Evolutionary conservation across 176 grass and related monocot genomes (phyloP).

Genomic region (Poa annua): DNA sequence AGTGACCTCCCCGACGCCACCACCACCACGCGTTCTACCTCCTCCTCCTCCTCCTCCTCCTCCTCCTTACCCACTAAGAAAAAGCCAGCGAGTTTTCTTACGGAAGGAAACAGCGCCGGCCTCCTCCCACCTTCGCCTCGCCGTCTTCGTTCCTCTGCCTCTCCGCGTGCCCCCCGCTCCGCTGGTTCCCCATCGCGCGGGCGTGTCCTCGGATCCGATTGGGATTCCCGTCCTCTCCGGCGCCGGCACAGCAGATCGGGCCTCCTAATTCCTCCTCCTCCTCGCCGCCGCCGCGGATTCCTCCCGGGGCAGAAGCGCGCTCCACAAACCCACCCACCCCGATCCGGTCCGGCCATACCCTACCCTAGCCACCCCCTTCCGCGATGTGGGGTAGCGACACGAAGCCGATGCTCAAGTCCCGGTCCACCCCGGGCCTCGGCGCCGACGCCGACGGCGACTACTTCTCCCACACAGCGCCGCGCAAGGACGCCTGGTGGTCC

Average conservation of each 20-base stretch:
- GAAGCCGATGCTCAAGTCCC: slow-evolving; percentile 43
- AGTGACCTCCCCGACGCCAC: neutral
- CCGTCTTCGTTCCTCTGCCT: neutral
- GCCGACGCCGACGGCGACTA: slow-evolving; percentile 31
- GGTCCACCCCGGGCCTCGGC: neutral
- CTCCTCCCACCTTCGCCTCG: neutral
- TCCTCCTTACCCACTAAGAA: slow-evolving; percentile 26
- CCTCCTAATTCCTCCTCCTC: too few relatives aligned
- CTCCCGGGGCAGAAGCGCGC: too few relatives aligned
- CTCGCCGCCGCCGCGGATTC: too few relatives aligned
- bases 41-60: slow-evolving; percentile 20
- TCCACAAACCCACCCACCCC: neutral
- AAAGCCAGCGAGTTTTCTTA: neutral
- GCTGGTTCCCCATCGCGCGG: too few relatives aligned
- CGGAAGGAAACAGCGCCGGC: neutral
- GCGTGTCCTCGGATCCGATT: neutral
- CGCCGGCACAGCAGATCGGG: neutral
- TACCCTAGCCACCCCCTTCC: too few relatives aligned
- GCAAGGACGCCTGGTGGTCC: slow-evolving; percentile 49
- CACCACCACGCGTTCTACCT: neutral
- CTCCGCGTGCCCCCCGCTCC: neutral
- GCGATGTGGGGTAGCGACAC: slow-evolving; percentile 29
- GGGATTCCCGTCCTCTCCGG: neutral
- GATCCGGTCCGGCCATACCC: neutral
- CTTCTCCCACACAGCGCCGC: slow-evolving; percentile 43